A percentile compares a stretch with the other conserved stretches of the same genome.
Conservation (phyloP, 495 filamentous ascomycete genomes). For the Penicillium arizonense region DNA sequence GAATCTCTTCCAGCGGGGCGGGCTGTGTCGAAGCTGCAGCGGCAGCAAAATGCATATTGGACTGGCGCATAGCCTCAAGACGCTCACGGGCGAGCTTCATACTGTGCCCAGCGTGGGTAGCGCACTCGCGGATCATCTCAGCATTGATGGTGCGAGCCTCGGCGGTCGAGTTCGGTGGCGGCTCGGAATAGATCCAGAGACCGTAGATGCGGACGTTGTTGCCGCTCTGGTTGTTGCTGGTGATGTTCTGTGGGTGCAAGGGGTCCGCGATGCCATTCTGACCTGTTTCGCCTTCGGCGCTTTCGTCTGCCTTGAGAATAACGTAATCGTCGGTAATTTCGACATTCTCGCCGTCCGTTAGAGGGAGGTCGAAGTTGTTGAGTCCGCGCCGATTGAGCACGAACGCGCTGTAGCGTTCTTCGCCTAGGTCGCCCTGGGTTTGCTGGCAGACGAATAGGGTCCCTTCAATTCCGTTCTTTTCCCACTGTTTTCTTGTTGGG, state of each 20-base stretch:
- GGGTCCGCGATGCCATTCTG: conserved; percentile 16
- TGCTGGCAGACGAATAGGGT: conserved; percentile 77
- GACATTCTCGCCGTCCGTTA: conserved; percentile 53
- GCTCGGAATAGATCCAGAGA: conserved; percentile 64
- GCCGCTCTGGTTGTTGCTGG: conserved; percentile 8
- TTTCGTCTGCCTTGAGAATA: conserved; percentile 49
- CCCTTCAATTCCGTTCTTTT: conserved; percentile 75
- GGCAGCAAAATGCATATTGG: conserved; percentile 36
- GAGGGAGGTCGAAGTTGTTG: conserved; percentile 54
- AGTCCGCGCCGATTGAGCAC: conserved; percentile 61
- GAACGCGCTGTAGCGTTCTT: conserved; percentile 57
- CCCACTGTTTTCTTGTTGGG: conserved; percentile 61
- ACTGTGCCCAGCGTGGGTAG: conserved; percentile 47
- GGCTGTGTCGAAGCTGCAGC: conserved; percentile 27
- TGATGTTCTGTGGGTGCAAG: conserved; percentile 9
- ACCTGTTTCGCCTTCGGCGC: conserved; percentile 6
- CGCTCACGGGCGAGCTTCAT: conserved; percentile 42
- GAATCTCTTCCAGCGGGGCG: conserved; percentile 31
- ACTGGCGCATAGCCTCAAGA: conserved; percentile 38
- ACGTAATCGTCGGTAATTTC: conserved; percentile 61
- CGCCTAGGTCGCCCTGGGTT: conserved; percentile 36
- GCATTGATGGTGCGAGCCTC: conserved; percentile 50
- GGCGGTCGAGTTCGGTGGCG: conserved; percentile 51
- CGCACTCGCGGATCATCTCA: conserved; percentile 54
- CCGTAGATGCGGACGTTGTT: conserved; percentile 48